Percentiles rank a stretch among this genome's conserved stretches.
phyloP scores from a whole-genome alignment of 2,329 filamentous ascomycete genomes.

The Orbilia blumenaviensis region DNA sequence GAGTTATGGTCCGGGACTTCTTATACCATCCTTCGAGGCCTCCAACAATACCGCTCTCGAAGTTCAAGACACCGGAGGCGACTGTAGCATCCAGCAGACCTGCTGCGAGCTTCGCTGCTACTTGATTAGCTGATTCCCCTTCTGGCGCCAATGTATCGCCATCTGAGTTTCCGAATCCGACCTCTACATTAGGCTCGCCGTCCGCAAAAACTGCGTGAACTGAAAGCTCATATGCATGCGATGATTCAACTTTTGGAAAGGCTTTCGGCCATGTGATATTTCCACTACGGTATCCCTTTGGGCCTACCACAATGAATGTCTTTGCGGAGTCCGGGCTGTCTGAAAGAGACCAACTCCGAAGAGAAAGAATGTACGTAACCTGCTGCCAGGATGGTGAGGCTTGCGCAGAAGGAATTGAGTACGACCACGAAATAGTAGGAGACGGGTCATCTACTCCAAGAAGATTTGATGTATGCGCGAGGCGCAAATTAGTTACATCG shows the following conservation, averaged over 20 bases:
- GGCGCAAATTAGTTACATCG: slow-evolving; percentile 35
- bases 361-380: slow-evolving; percentile 29
- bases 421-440: slow-evolving; percentile 32
- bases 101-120: not conserved
- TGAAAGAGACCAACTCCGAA: slow-evolving; percentile 16
- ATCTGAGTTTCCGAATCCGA: slow-evolving; percentile 5
- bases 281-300: slow-evolving; percentile 21
- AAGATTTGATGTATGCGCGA: slow-evolving; percentile 30
- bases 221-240: slow-evolving; percentile 23
- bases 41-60: slow-evolving; percentile 35
- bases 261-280: slow-evolving; percentile 31
- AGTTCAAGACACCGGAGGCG: slow-evolving; percentile 5
- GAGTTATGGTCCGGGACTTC: slow-evolving; percentile 7
- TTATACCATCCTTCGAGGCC: slow-evolving; percentile 31
- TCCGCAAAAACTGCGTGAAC: slow-evolving; percentile 14
- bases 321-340: not conserved
- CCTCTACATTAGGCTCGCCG: not conserved
- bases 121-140: not conserved
- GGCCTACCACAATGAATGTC: slow-evolving; percentile 14
- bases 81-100: not conserved
- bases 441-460: slow-evolving; percentile 30
- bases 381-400: slow-evolving; percentile 14
- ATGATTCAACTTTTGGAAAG: slow-evolving; percentile 23
- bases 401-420: slow-evolving; percentile 13
- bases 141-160: not conserved